Conservation (phyloP, 2,329 filamentous ascomycete genomes). For the Cryphonectria japonica region DNA sequence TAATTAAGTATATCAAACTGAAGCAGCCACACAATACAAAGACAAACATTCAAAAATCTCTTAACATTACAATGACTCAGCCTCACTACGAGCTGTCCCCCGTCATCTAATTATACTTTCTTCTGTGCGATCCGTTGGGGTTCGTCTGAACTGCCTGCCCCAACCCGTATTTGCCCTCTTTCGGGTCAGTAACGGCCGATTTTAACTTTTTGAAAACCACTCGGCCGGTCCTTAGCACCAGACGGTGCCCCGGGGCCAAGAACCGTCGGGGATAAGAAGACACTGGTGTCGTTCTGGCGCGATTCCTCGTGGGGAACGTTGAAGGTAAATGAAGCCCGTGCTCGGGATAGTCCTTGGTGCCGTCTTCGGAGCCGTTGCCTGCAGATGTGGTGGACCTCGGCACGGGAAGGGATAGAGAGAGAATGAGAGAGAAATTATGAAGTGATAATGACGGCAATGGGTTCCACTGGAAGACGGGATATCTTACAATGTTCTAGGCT, state of each 20-base stretch:
- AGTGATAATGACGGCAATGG: conserved; percentile 2
- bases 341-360: background rate
- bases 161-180: background rate
- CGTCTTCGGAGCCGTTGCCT: background rate
- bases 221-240: background rate
- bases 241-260: background rate
- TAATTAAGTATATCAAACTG: background rate
- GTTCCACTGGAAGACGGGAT: background rate
- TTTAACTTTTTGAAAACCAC: background rate
- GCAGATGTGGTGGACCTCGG: background rate
- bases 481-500: background rate
- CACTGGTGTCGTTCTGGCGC: background rate
- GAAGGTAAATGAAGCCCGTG: background rate
- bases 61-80: background rate
- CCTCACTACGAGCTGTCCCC: background rate
- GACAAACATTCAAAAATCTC: background rate
- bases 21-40: background rate
- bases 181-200: background rate
- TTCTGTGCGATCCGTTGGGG: background rate
- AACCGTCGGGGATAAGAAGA: background rate
- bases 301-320: background rate
- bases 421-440: background rate
- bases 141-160: background rate
- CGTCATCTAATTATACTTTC: background rate
- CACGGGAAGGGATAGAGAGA: no score